Percentiles rank a stretch among this genome's conserved stretches.
Evolutionary conservation across 768 basidiomycete genomes (phyloP).

Genomic region (Amanita exitialis): DNA sequence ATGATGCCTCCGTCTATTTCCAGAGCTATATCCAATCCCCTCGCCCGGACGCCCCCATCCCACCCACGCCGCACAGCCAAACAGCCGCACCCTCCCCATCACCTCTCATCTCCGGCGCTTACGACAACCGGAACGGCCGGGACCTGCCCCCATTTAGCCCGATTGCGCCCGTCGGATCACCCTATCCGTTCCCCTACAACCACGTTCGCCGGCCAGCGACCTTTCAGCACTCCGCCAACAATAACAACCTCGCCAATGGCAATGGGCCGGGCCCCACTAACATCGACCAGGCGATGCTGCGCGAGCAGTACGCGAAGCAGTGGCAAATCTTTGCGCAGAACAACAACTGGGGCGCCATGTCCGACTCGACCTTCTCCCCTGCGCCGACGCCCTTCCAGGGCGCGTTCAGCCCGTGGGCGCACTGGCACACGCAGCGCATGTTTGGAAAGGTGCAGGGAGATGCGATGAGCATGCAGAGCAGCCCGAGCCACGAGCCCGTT

Average conservation of each 20-base stretch:
- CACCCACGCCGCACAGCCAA: conserved; percentile 70
- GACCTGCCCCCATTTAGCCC: conserved; percentile 38
- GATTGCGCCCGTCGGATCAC: conserved; percentile 54
- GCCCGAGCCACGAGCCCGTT: conserved; percentile 62
- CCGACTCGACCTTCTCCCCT: conserved; percentile 72
- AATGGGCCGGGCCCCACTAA: conserved; percentile 19
- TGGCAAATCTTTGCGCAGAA: conserved; percentile 76
- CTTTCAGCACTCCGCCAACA: conserved; percentile 22
- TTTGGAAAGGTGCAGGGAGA: conserved; percentile 31
- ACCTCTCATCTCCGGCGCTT: conserved; percentile 45
- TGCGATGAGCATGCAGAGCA: conserved; percentile 56
- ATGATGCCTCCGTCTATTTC: conserved; percentile 52
- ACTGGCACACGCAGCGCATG: conserved; percentile 45
- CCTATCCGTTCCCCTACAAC: conserved; percentile 70
- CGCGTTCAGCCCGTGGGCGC: conserved; percentile 67
- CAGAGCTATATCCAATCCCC: conserved; percentile 48
- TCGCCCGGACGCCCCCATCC: conserved; percentile 68
- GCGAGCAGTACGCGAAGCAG: conserved; percentile 64
- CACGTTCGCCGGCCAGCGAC: conserved; percentile 53
- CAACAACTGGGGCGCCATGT: conserved; percentile 42
- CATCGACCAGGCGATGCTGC: conserved; percentile 36
- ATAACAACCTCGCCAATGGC: not conserved
- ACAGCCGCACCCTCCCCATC: conserved; percentile 68
- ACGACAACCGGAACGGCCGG: conserved; percentile 24
- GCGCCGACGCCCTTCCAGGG: conserved; percentile 65